phyloP scores from a whole-genome alignment of 2,329 filamentous ascomycete genomes.

The Ophiognomonia clavigignenti-juglandacearum region DNA sequence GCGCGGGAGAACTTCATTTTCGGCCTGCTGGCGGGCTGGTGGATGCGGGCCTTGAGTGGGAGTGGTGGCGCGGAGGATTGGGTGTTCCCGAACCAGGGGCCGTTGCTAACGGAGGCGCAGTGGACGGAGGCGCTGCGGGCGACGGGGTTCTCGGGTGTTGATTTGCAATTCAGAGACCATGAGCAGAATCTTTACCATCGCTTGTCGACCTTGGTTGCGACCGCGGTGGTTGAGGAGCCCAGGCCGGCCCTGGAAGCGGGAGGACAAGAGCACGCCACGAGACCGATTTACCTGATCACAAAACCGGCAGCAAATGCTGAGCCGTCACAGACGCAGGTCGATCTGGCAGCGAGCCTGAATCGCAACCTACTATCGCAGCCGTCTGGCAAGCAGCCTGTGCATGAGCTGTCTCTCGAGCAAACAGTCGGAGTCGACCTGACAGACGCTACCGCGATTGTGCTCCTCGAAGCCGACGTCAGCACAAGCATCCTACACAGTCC shows the following conservation, averaged over 20 bases:
- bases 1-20: constrained; percentile 18
- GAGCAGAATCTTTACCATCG: not conserved
- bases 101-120: not conserved
- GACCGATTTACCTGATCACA: too few species aligned
- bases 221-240: too few species aligned
- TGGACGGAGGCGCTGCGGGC: not conserved
- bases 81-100: not conserved
- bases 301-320: too few species aligned
- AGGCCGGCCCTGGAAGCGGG: too few species aligned
- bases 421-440: too few species aligned
- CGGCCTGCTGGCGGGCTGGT: not conserved
- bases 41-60: not conserved
- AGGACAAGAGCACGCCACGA: too few species aligned
- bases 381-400: too few species aligned
- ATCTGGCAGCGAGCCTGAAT: not conserved
- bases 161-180: not conserved
- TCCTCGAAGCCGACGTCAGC: not conserved
- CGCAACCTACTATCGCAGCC: too few species aligned
- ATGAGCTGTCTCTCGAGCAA: too few species aligned
- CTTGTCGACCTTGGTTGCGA: not conserved
- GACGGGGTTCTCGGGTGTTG: not conserved
- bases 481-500: not conserved
- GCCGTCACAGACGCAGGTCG: not conserved
- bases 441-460: not conserved
- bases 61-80: not conserved